Evolutionary conservation across 768 basidiomycete genomes (phyloP).

Genomic region (Xerocomellus chrysenteron): DNA sequence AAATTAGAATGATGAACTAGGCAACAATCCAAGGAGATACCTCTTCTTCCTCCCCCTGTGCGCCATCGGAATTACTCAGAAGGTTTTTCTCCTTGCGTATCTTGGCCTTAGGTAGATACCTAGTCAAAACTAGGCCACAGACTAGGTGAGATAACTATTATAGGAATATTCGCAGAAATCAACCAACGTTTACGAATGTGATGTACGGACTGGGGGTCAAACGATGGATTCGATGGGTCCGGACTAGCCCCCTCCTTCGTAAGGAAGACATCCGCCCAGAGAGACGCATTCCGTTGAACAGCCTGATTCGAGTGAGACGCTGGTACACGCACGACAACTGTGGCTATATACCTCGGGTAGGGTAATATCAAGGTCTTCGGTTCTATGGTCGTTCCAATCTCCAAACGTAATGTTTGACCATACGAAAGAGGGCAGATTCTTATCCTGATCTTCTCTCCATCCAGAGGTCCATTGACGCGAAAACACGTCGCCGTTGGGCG

Average conservation of each 20-base stretch:
- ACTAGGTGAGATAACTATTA: conserved; percentile 2
- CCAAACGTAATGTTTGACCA: conserved; percentile 82
- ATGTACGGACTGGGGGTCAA: conserved; percentile 57
- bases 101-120: conserved; percentile 74
- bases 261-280: conserved; percentile 84
- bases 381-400: conserved; percentile 64
- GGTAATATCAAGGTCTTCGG: conserved; percentile 55
- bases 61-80: conserved; percentile 44
- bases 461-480: conserved; percentile 49
- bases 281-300: conserved; percentile 73
- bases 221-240: conserved; percentile 55
- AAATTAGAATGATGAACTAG: conserved; percentile 11
- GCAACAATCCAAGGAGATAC: conserved; percentile 30
- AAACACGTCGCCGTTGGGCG: conserved; percentile 61
- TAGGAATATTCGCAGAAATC: neutral
- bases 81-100: conserved; percentile 83
- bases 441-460: conserved; percentile 47
- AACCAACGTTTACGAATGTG: conserved; percentile 73
- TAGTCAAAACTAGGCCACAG: conserved; percentile 65
- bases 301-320: conserved; percentile 41
- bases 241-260: conserved; percentile 64
- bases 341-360: conserved; percentile 59
- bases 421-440: conserved; percentile 60
- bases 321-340: neutral
- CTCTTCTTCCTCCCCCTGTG: conserved; percentile 51